Conservation (phyloP, 2,329 filamentous ascomycete species). For the Septoria petroselini region DNA sequence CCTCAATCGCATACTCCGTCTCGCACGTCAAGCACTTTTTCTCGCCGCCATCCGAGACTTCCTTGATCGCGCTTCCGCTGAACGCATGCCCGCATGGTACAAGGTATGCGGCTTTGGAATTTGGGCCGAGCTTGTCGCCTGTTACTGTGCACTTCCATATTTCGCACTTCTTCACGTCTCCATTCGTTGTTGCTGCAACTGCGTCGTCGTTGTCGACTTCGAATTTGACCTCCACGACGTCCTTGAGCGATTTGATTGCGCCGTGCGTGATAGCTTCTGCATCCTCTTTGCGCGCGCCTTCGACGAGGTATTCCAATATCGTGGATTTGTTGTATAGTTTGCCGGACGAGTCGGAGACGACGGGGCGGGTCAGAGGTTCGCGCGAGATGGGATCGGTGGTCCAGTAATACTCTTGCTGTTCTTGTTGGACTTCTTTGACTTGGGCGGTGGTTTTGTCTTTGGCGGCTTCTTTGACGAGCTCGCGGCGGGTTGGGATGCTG, state of each 20-base stretch:
- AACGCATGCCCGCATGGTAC: conserved; percentile 96
- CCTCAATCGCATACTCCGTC: conserved; percentile 65
- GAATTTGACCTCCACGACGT: conserved; percentile 84
- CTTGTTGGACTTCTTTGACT: conserved; percentile 81
- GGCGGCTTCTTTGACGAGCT: conserved; percentile 91
- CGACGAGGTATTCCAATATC: conserved; percentile 66
- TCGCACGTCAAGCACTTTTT: conserved; percentile 67
- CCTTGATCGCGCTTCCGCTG: conserved; percentile 74
- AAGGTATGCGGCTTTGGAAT: conserved; percentile 77
- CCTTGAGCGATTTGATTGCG: conserved; percentile 72
- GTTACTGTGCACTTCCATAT: conserved; percentile 83
- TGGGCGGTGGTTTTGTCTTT: conserved; percentile 77
- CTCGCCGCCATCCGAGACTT: conserved; percentile 56
- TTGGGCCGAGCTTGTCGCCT: conserved; percentile 76
- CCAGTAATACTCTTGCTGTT: conserved; percentile 85
- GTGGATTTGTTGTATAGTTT: conserved; percentile 94
- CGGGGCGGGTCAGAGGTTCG: conserved; percentile 66
- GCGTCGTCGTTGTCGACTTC: no score
- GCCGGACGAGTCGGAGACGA: conserved; percentile 81
- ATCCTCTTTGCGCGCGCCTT: conserved; percentile 54
- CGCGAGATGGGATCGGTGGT: conserved; percentile 82
- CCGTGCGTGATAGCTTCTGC: conserved; percentile 61
- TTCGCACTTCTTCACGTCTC: conserved; percentile 41
- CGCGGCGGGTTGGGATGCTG: conserved; percentile 87
- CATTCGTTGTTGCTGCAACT: conserved; percentile 40